These are phyloP conservation scores for Nigrograna mackinnonii DNA, from an alignment of 2,329 filamentous ascomycete genomes.

Conservation along the genomic window DNA sequence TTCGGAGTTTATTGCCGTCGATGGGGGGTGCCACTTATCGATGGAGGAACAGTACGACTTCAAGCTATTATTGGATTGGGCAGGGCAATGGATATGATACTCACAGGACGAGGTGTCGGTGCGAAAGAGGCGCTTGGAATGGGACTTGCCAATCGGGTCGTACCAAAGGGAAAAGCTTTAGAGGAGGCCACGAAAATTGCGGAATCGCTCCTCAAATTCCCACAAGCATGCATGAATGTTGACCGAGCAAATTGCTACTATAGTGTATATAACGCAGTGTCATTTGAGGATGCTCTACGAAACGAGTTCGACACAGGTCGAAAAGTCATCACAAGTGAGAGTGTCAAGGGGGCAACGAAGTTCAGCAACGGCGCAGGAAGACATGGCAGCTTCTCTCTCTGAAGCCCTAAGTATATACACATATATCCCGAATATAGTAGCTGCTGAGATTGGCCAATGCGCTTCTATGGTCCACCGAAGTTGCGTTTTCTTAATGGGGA, in stretches of 20 bases:
- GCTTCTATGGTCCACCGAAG: too few species aligned
- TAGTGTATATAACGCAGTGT: slow-evolving; percentile 52
- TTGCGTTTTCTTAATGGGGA: too few species aligned
- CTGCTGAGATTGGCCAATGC: too few species aligned
- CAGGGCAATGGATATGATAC: slow-evolving; percentile 59
- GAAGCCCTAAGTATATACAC: too few species aligned
- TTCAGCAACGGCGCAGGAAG: slow-evolving; percentile 47
- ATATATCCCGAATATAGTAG: too few species aligned
- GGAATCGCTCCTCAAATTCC: slow-evolving; percentile 51
- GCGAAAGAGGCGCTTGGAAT: slow-evolving; percentile 56
- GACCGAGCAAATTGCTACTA: slow-evolving; percentile 57
- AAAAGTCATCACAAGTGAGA: slow-evolving; percentile 47
- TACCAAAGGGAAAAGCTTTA: slow-evolving; percentile 51
- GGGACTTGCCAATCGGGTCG: slow-evolving; percentile 58
- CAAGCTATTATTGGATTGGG: slow-evolving; percentile 57
- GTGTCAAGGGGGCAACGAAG: slow-evolving; percentile 45
- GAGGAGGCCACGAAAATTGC: slow-evolving; percentile 54
- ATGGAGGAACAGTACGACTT: slow-evolving; percentile 57
- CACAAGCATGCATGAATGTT: slow-evolving; percentile 56
- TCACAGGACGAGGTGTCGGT: slow-evolving; percentile 55
- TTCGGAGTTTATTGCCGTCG: slow-evolving; percentile 62
- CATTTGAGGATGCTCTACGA: slow-evolving; percentile 55
- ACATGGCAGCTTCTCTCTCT: slow-evolving; percentile 42
- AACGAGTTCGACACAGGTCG: slow-evolving; percentile 52
- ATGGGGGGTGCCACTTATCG: slow-evolving; percentile 57